phyloP scores from a whole-genome alignment of 2,329 filamentous ascomycete species.

The Coniochaeta sp. region DNA sequence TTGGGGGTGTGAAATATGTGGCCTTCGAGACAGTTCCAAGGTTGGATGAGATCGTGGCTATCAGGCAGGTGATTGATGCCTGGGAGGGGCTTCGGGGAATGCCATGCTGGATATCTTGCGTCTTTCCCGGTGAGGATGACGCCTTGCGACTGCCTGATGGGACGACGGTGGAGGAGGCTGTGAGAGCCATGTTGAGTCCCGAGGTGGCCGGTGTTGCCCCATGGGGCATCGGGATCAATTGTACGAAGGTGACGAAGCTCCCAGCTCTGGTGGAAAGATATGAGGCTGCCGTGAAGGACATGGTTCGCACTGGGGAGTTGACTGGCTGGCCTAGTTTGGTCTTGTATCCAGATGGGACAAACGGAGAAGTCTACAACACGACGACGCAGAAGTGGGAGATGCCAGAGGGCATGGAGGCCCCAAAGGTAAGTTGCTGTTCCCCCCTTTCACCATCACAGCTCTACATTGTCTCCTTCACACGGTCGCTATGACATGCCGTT shows the following conservation, averaged over 20 bases:
- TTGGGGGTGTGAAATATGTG: constrained; percentile 41
- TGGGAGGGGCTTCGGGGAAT: constrained; percentile 15
- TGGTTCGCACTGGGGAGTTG: constrained; percentile 27
- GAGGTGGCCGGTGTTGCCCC: constrained; percentile 26
- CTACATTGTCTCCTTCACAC: too few species aligned
- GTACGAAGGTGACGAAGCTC: constrained; percentile 59
- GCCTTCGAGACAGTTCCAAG: constrained; percentile 62
- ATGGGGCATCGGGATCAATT: constrained; percentile 62
- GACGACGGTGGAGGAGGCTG: constrained; percentile 33
- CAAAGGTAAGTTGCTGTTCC: too few species aligned
- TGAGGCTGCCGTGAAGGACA: constrained; percentile 36
- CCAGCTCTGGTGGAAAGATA: constrained; percentile 46
- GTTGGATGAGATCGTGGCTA: constrained; percentile 53
- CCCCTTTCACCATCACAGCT: too few species aligned
- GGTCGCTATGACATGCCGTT: too few species aligned
- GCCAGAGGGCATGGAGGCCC: constrained; percentile 19
- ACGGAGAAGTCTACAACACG: constrained; percentile 61
- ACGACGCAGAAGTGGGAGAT: constrained; percentile 52
- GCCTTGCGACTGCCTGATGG: constrained; percentile 45
- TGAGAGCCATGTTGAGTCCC: constrained; percentile 28
- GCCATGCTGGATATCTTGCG: constrained; percentile 54
- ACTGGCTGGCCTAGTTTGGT: constrained; percentile 46
- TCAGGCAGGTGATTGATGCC: constrained; percentile 36
- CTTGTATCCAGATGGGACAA: constrained; percentile 63
- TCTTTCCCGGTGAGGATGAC: constrained; percentile 50